Base-by-base conservation (phyloP, 768 basidiomycete species). In the Gloeopeniophorella convolvens region DNA sequence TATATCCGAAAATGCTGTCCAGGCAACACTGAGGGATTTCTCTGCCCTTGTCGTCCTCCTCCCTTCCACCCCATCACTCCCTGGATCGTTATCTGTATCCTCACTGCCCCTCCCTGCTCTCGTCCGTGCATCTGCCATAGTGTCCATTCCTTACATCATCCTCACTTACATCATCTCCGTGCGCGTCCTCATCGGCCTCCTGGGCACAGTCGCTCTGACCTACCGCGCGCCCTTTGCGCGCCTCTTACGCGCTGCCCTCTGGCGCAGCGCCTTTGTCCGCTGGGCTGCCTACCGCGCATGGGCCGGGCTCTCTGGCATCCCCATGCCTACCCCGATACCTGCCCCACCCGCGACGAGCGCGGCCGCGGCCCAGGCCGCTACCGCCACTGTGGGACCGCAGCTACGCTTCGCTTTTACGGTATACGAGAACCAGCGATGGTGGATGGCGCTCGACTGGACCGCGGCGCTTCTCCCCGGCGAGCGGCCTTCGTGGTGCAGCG, bases 361-460 rank as follows among this genome's bases (percentile, higher is more conserved):
- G 3, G 26, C 57, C 1, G 36, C 56, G 2, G 33, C 44, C 3
- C 49, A 16, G 6, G 24, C 41, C 11, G 39, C 44, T 5, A 34
- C 51, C 12, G 37, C 48, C 16, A 31, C 35, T 2, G 23, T 48
- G 10, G 48, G 33, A 9, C 45, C 26, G 5, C 36, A 49, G 10
- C 66, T 85, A 27, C 81, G 85, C 18, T 93, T 94, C 70, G 74
- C 88, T 40, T 94, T 94, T 62, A 89, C 85, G n/a, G 68, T 94
- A 10, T 84, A 89, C 62, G 92, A 96, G 66, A 95, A 95, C 66
- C 92, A 96, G 68, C 77, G 93, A 5, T 95, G 93, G 93, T 97
- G 93, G 93, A 81, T 97, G 79, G 92, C 88, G 11, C 77, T 97
- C 36, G 93, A 96, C 67, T 97, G 89, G 89, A 95, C 93, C 2